Base-by-base conservation (phyloP, 2,329 filamentous ascomycete genomes). In the Beauveria asiatica region DNA sequence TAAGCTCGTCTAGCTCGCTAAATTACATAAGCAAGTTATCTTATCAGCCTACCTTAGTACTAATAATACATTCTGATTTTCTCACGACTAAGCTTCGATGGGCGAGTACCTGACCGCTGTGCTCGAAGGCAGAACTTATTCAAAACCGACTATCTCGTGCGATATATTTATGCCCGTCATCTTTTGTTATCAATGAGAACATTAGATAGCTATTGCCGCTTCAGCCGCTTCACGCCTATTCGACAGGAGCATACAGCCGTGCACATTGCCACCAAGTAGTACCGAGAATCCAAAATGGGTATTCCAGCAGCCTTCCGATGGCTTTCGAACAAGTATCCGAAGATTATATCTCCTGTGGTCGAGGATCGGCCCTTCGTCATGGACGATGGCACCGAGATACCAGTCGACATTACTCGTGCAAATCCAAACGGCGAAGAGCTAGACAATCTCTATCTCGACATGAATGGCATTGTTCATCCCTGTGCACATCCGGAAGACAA, bases 401-500 rank as follows among this genome's bases (percentile, higher is more conserved):
- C 94, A 2, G 84, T 97, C 63, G 92, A 99, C 71, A 86, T 85
- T 11, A 92, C 88, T 7, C 80, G 84, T 44, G 86, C 90, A 6
- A 99, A 99, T 70, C 95, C 95, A 3, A 99, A 99, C 75, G 92
- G 92, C 72, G 93, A 97, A 76, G 94, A 99, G 74, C 90, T 96
- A 70, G 93, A 99, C 76, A 99, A 99, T 70, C 80, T 99, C 6
- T 99, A 99, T 71, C 84, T 99, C 64, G 94, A 99, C 70, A 97
- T 99, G 93, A 99, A 99, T 74, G 95, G 94, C 72, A 99, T 99
- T 66, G 94, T 99, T 42, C 94, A 99, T 78, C 95, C 95, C 37
- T 99, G 94, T 77, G 96, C 93, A 51, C 94, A 99, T 76, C 94
- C 94, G 0, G 94, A 99, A 73, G 93, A 97, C 70, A 85, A 86